Evolutionary conservation across 225 moss, liverwort and hornwort species (phyloP), one percentile per base, ranked within the genome.

Genomic region (Thuidium tamariscinum): DNA sequence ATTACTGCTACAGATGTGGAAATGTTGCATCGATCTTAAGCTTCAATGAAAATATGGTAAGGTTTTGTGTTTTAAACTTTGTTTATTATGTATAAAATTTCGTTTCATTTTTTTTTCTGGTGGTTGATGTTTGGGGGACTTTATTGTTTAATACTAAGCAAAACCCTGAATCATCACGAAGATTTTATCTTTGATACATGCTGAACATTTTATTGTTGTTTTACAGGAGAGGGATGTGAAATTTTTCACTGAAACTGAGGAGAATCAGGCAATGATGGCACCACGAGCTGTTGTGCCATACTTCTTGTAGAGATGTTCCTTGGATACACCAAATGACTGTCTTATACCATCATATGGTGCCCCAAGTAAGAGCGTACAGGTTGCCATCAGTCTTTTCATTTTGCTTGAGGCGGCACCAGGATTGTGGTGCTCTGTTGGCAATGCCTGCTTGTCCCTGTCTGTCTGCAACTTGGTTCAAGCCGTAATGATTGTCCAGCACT

Each of bases 1-100:
- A 99, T 91, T 99, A 99, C 85, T 99, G 99, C 92, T 99, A 99
- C 88, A 95, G 99, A 95, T 99, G 99, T 92, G 99, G 99, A 81
- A 99, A 99, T 83, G 99, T 99, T 84, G 99, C 99, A 59, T 99
- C 99, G 66, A 99, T 99, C 80, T 90, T 99, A 90, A 97, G 99
- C 91, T 99, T 99, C 94, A 97, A 95, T 92, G 99, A 99, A 83
- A 95, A 95, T 63, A 99, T 99, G 99, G 99, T 99, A 83, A 62
- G 91, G 67, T 70, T 85, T 81, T 64, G 51, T 65, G 26, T 81
- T 79, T 76, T 16, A 11, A 63, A 39, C 64, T 63, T 23, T 19
- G 77, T 48, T 64, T 57, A 67, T 25, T 10, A 42, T 17, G 6
- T 23, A 42, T 30, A 22, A 5, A 46, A 4, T 44, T 42, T 62